Evolutionary conservation across 192 early-diverging fungal species (phyloP), one percentile per base, ranked within the genome.

Genomic region (Coemansia sp.): DNA sequence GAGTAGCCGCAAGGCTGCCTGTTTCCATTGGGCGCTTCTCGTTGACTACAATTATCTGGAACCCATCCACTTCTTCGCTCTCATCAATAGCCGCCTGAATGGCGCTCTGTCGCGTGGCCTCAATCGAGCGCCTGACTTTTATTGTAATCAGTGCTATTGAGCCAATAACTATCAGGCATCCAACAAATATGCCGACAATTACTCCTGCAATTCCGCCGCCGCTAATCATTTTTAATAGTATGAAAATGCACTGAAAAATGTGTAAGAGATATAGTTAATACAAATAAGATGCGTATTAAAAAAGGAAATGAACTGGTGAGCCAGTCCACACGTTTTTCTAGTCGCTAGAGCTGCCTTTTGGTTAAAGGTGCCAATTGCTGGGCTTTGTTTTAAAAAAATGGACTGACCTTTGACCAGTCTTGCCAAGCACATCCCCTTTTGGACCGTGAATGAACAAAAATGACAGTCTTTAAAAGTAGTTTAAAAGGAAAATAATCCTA

Each of bases 161-260:
- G 12, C 52, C 22, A 23, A 54, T 54, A 11, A 54, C 25, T 24
- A 24, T 14, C 5, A 54, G 27, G 14, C 52, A 54, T 15, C 52
- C 52, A 23, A 54, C 8, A 14, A 27, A 23, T 1, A 54, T 32
- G 52, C 52, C 52, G 5, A 24, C 21, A 23, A 54, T 14, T 23
- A 54, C 27, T 6, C 52, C 52, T 23, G 52, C 52, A 54, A 54
- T 54, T 19, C 23, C 52, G 11, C 52, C 52, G 52, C 12, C 52
- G 14, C 52, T 54, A 12, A 54, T 32, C 52, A 54, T 23, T 14
- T 27, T 54, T 54, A 14, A 12, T 17, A 27, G 22, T 54, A 54
- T 54, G 27, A 54, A 35, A 35, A 35, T 35, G 32, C 32, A 35
- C 32, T 35, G 32, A 35, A 29, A 21, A 35, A 35, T 8, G 32